Percentiles rank a stretch among this genome's conserved stretches.
These are phyloP conservation scores for Aurantiochytrium sp. DNA, from an alignment of 108 stramenopile species.

Conservation along the genomic window DNA sequence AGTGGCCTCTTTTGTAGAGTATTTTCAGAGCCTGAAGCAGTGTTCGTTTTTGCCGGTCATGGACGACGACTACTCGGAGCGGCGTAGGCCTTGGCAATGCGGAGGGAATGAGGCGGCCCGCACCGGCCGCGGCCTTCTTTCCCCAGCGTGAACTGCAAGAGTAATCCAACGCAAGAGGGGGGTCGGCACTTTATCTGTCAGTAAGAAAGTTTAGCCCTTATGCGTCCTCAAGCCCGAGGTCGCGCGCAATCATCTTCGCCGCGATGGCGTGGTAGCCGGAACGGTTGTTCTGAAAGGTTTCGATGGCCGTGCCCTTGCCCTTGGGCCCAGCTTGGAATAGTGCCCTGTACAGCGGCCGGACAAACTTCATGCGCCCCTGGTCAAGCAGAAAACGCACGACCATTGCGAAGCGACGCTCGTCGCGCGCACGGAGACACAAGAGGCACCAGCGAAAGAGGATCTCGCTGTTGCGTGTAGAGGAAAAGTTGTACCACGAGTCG, in stretches of 20 bases:
- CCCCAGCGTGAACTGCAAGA: no score
- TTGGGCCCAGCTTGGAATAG: constrained; percentile 55
- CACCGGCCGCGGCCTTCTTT: no score
- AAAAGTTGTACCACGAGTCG: constrained; percentile 17
- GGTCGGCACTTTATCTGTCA: no score
- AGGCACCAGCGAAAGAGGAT: constrained; percentile 81
- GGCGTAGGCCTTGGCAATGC: no score
- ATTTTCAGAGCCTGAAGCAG: no score
- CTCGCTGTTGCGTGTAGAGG: constrained; percentile 58
- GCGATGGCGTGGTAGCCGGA: constrained; percentile 91
- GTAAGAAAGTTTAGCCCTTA: no score
- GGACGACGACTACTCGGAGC: no score
- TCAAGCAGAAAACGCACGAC: constrained; percentile 79
- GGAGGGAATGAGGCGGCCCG: no score
- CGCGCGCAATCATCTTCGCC: constrained; percentile 80
- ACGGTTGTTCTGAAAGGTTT: constrained; percentile 72
- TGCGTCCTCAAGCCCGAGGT: constrained; percentile 48
- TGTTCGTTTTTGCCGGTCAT: no score
- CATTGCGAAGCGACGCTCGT: constrained; percentile 60
- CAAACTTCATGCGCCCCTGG: constrained; percentile 98
- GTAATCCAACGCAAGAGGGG: no score
- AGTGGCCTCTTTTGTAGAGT: background rate
- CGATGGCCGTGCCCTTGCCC: constrained; percentile 63
- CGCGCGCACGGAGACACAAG: constrained; percentile 68
- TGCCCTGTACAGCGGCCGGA: constrained; percentile 80